phyloP scores from a whole-genome alignment of 768 basidiomycete species.

The Austroboletus festivus region DNA sequence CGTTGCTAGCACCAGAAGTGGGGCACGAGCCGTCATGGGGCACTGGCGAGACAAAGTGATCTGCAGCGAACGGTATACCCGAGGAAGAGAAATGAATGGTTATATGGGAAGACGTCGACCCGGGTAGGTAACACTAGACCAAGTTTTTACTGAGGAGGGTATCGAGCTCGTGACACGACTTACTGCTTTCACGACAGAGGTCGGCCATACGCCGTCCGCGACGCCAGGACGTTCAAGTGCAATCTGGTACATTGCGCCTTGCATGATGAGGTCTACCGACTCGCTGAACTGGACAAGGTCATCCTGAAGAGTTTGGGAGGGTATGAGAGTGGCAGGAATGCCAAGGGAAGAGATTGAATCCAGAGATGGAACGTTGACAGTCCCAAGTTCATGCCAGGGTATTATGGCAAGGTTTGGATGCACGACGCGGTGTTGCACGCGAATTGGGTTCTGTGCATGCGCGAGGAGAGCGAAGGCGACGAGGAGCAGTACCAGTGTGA shows the following conservation, averaged over 20 bases:
- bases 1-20: slow-evolving; percentile 16
- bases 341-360: slow-evolving; percentile 35
- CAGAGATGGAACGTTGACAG: slow-evolving; percentile 21
- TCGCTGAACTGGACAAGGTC: slow-evolving; percentile 48
- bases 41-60: slow-evolving; percentile 68
- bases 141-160: slow-evolving; percentile 10
- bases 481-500: background rate
- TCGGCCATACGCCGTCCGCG: slow-evolving; percentile 33
- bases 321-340: slow-evolving; percentile 34
- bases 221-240: slow-evolving; percentile 54
- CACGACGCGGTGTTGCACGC: slow-evolving; percentile 30
- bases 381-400: slow-evolving; percentile 25
- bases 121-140: slow-evolving; percentile 64
- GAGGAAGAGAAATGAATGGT: slow-evolving; percentile 50
- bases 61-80: slow-evolving; percentile 57
- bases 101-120: slow-evolving; percentile 52
- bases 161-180: slow-evolving; percentile 53
- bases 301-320: slow-evolving; percentile 40
- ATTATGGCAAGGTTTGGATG: slow-evolving; percentile 30
- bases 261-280: slow-evolving; percentile 35
- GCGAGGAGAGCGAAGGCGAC: slow-evolving; percentile 9
- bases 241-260: slow-evolving; percentile 64
- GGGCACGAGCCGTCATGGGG: slow-evolving; percentile 70
- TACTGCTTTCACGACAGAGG: slow-evolving; percentile 37
- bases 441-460: slow-evolving; percentile 14